Evolutionary conservation across 1,284 basidiomycete genomes (phyloP), one percentile per base, ranked within the genome.

Genomic region (Wallemia ichthyophaga): DNA sequence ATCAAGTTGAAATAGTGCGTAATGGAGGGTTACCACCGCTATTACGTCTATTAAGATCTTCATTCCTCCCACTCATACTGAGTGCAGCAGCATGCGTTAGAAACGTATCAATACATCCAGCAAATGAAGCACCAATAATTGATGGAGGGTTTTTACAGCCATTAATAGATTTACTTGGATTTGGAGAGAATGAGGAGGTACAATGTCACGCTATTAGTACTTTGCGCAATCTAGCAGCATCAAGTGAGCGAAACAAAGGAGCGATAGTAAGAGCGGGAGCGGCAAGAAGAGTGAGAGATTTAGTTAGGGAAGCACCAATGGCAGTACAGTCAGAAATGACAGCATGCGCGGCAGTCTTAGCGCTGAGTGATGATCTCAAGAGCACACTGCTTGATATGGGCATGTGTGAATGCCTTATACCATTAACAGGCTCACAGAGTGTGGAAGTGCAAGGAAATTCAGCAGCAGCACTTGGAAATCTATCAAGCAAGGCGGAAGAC

Each of bases 171-270:
- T 77, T 98, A 33, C 75, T 99, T 37, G 88, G 88, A 2, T 98
- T 98, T 74, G 95, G 77, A 70, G 94, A 99, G 70, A 98, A 98
- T 68, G 94, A 99, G 71, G 94, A 99, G 72, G 89, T 99, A 28
- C 92, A 98, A 70, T 98, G 94, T 67, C 94, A 99, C 67, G 94
- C 94, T n/a, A 99, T 99, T 65, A 94, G 87, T 26, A 99, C 94
- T 0, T 75, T 99, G 59, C 80, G 94, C 31, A 99, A 99, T 69
- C 76, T 98, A 15, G 94, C 94, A 0, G 94, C 94, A 0, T 91
- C 85, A 67, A 89, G 84, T 55, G 92, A 98, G 75, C 87, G 91
- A 74, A 99, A 98, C 75, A 99, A 98, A 75, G 80, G 85, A 25
- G 89, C 91, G 5, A 98, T 99, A 61, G 91, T 98, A 59, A 85